Conservation (phyloP, 306 rosid genomes). For the Myrica gale region DNA sequence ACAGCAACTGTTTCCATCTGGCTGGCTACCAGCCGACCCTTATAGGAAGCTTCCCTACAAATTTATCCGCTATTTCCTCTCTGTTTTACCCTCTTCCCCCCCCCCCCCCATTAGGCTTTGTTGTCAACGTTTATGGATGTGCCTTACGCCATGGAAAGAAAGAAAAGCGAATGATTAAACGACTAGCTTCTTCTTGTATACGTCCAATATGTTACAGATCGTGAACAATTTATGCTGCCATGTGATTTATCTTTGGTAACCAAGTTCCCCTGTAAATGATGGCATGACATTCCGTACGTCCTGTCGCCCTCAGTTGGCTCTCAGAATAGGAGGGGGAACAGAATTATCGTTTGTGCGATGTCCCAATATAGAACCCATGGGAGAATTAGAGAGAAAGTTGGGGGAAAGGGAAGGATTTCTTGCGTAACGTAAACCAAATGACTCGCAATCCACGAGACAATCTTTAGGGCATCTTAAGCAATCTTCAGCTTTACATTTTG, state of each 20-base stretch:
- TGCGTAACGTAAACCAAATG: too few relatives aligned
- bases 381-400: too few relatives aligned
- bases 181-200: background rate
- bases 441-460: background rate
- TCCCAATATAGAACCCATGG: too few relatives aligned
- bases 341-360: too few relatives aligned
- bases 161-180: background rate
- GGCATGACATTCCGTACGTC: too few relatives aligned
- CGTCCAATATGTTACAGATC: background rate
- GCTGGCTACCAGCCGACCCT: background rate
- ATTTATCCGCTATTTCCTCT: background rate
- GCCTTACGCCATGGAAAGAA: background rate
- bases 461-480: background rate
- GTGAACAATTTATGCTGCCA: background rate
- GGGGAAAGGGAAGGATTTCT: too few relatives aligned
- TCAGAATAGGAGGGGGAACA: too few relatives aligned
- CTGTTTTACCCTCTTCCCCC: constrained; percentile 7
- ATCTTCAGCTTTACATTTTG: background rate
- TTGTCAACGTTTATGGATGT: background rate
- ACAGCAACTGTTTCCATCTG: constrained; percentile 14
- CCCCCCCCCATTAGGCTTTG: too few relatives aligned
- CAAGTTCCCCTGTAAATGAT: too few relatives aligned
- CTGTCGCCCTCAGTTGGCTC: too few relatives aligned
- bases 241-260: background rate
- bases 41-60: constrained; percentile 5